phyloP scores from a whole-genome alignment of 208 protist species.

The Crithidia mellificae region DNA sequence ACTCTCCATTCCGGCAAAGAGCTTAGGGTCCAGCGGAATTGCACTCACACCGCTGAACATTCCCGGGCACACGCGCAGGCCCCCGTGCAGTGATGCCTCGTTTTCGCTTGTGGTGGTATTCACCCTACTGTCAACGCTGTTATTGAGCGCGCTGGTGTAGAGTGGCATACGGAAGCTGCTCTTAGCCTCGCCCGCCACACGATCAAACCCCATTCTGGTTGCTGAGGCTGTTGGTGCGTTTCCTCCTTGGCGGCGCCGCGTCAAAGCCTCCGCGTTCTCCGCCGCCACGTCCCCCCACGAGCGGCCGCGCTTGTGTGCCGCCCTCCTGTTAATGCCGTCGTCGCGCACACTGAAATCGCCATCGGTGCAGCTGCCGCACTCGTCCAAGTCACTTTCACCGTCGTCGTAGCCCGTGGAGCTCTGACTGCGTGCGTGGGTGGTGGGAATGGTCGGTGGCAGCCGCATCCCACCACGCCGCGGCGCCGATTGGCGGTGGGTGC shows the following conservation, averaged over 20 bases:
- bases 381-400: background rate
- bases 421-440: conserved; percentile 12
- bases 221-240: background rate
- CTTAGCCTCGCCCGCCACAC: too few species aligned
- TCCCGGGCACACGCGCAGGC: conserved; percentile 33
- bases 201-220: too few species aligned
- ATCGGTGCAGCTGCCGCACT: background rate
- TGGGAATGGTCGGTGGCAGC: conserved; percentile 27
- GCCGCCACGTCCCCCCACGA: conserved; percentile 21
- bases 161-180: too few species aligned
- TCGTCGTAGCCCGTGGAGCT: too few species aligned
- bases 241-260: background rate
- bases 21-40: conserved; percentile 45
- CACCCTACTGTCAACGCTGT: background rate
- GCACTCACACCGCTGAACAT: conserved; percentile 69
- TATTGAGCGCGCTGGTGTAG: too few species aligned
- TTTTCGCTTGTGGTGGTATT: background rate
- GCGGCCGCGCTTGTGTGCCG: conserved; percentile 30
- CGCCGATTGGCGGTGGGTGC: background rate
- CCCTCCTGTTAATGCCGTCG: too few species aligned
- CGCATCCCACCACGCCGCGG: conserved; percentile 14
- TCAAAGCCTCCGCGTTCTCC: conserved; percentile 1
- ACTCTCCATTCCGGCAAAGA: conserved; percentile 42
- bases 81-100: background rate
- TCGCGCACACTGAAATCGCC: too few species aligned